Conservation (phyloP, 2,329 filamentous ascomycete genomes). For the Exophiala sp. region DNA sequence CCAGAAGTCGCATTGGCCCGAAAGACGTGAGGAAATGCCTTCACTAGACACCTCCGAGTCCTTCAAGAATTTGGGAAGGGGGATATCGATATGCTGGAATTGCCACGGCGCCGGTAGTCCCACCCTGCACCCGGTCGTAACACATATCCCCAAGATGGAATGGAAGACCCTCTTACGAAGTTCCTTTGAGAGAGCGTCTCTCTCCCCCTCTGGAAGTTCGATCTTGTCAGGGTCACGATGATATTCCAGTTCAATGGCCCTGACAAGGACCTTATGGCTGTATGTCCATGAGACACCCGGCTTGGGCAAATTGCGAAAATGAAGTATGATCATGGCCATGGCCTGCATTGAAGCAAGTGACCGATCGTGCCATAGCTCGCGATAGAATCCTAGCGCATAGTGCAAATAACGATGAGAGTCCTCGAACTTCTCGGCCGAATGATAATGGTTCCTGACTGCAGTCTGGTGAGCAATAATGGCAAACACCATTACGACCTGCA, state of each 20-base stretch:
- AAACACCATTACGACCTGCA: slow-evolving; percentile 72
- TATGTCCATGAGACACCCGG: slow-evolving; percentile 68
- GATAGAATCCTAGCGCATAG: slow-evolving; percentile 64
- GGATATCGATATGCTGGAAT: slow-evolving; percentile 63
- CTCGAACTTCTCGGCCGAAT: slow-evolving; percentile 48
- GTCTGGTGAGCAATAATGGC: slow-evolving; percentile 73
- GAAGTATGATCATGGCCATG: slow-evolving; percentile 62
- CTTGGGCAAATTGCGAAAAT: slow-evolving; percentile 72
- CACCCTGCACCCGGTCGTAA: slow-evolving; percentile 67
- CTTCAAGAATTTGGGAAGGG: slow-evolving; percentile 64
- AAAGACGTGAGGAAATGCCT: slow-evolving; percentile 52
- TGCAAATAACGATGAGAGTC: slow-evolving; percentile 73
- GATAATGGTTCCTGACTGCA: slow-evolving; percentile 60
- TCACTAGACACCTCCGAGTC: slow-evolving; percentile 64
- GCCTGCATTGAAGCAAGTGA: slow-evolving; percentile 66
- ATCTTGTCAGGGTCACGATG: slow-evolving; percentile 64
- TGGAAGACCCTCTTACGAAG: slow-evolving; percentile 75
- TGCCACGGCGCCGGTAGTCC: slow-evolving; percentile 71
- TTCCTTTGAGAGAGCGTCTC: slow-evolving; percentile 61
- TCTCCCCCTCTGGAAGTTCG: slow-evolving; percentile 37
- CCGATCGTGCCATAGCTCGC: slow-evolving; percentile 56
- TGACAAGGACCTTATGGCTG: slow-evolving; percentile 57
- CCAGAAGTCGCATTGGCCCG: slow-evolving; percentile 59
- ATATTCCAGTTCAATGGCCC: slow-evolving; percentile 68
- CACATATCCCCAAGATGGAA: slow-evolving; percentile 59